Evolutionary conservation across 2,329 filamentous ascomycete species (phyloP).

Genomic region (Cladosporium austrohemisphaericum): DNA sequence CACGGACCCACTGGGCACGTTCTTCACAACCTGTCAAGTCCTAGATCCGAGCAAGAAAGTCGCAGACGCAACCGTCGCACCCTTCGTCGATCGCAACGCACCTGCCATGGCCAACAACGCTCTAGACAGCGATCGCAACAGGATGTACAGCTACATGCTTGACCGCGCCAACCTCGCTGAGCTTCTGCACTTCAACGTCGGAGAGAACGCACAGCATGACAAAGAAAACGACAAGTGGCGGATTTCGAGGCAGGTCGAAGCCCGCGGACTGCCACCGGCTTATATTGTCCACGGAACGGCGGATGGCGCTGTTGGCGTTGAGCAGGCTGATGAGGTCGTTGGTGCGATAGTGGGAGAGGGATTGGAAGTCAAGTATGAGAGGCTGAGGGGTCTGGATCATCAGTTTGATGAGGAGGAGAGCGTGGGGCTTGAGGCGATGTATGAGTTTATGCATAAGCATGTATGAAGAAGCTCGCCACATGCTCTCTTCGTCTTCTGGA

Average conservation of each 20-base stretch:
- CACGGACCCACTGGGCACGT: slow-evolving; percentile 30
- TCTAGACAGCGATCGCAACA: slow-evolving; percentile 16
- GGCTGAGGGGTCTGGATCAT: slow-evolving; percentile 26
- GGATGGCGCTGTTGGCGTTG: slow-evolving; percentile 28
- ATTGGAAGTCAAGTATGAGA: slow-evolving; percentile 27
- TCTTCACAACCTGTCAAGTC: slow-evolving; percentile 30
- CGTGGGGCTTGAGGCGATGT: slow-evolving; percentile 27
- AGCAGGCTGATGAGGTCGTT: slow-evolving; percentile 31
- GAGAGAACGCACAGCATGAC: slow-evolving; percentile 15
- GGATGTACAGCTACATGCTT: slow-evolving; percentile 30
- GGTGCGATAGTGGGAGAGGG: slow-evolving; percentile 28
- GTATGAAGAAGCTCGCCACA: slow-evolving; percentile 18
- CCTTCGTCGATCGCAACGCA: slow-evolving; percentile 24
- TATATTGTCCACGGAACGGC: slow-evolving; percentile 31
- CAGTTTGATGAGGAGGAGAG: slow-evolving; percentile 26
- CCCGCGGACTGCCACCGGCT: slow-evolving; percentile 22
- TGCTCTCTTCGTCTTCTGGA: too few relatives aligned
- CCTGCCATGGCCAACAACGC: slow-evolving; percentile 25
- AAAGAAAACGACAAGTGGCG: slow-evolving; percentile 24
- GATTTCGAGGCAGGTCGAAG: slow-evolving; percentile 26
- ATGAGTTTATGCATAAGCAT: slow-evolving; percentile 28
- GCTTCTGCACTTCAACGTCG: slow-evolving; percentile 17
- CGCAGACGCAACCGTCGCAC: slow-evolving; percentile 18
- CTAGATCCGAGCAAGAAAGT: too few relatives aligned
- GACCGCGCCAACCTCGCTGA: slow-evolving; percentile 27